Evolutionary conservation across 148 eudicot genomes (phyloP), one percentile per base, ranked within the genome.

Genomic region (Spergularia marina): DNA sequence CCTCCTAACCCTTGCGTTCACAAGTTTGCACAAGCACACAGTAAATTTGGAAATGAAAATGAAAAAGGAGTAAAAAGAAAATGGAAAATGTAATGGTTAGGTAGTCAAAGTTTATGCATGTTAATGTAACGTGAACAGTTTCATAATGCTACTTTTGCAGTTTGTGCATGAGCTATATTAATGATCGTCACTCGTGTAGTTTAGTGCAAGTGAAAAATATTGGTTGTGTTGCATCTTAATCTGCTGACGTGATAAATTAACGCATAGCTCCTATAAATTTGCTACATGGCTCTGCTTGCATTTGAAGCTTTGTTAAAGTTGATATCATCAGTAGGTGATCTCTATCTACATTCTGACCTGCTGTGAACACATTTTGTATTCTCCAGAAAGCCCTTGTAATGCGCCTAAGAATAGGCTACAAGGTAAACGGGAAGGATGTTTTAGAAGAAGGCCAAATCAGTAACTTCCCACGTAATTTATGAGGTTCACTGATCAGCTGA

Each of bases 371-470:
- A 47, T 66, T 56, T 68, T 74, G 36, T 34, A 68, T 18, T 40
- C 49, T 73, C 52, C 96, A 94, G 98, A 94, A 91, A 91, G 78
- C 96, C 77, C 87, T 94, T 68, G 93, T 90, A 67, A 94, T 94
- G 98, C 96, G 98, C 62, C 66, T 91, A 78, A 84, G 98, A 75
- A 91, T 91, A 80, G 79, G 79, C 39, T 94, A 90, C 87, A 94
- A 89, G 86, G 72, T 85, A 40, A 80, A 91, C 55, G 85, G 83
- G 73, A 86, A 90, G 84, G 98, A 90, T 61, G 77, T 82, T 39
- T 75, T 90, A 83, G 98, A 94, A 86, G 91, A 94, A 86, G 98
- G 98, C 16, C 97, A 90, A 83, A 86, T 94, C 83, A 94, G 76
- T 81, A 91, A 91, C 73, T 90, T 94, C 83, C 98, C 98, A 12